Percentiles rank a stretch among this genome's conserved stretches.
Evolutionary conservation across 352 stramenopile genomes (phyloP).

Genomic region (Phytophthora ramorum): DNA sequence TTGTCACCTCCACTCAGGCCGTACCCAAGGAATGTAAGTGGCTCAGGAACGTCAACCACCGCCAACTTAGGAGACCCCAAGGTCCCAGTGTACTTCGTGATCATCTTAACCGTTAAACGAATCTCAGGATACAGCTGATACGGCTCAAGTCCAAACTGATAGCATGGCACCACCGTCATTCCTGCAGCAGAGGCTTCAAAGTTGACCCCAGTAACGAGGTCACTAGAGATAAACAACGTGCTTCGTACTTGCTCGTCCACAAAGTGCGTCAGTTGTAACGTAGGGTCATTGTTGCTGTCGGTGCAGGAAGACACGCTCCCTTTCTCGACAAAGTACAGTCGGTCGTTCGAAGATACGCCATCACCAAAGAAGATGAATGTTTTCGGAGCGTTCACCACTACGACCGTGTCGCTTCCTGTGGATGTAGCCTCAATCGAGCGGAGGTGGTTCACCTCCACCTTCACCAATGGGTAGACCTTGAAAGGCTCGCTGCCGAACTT

Average conservation of each 20-base stretch:
- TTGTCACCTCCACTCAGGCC: slow-evolving; percentile 48
- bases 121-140: slow-evolving; percentile 61
- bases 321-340: slow-evolving; percentile 63
- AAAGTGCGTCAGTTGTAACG: slow-evolving; percentile 41
- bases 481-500: slow-evolving; percentile 76
- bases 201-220: slow-evolving; percentile 38
- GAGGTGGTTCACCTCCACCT: slow-evolving; percentile 60
- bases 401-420: slow-evolving; percentile 45
- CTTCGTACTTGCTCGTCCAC: slow-evolving; percentile 42
- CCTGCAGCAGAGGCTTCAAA: slow-evolving; percentile 48
- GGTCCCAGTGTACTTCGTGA: slow-evolving; percentile 50
- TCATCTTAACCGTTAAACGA: slow-evolving; percentile 62
- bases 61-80: slow-evolving; percentile 56
- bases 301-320: slow-evolving; percentile 44
- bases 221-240: slow-evolving; percentile 45
- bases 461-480: slow-evolving; percentile 51
- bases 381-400: slow-evolving; percentile 62
- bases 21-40: slow-evolving; percentile 63
- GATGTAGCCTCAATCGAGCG: slow-evolving; percentile 29
- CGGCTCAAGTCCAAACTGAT: slow-evolving; percentile 67
- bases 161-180: slow-evolving; percentile 52
- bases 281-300: slow-evolving; percentile 38
- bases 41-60: slow-evolving; percentile 60
- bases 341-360: slow-evolving; percentile 59
- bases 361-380: slow-evolving; percentile 57